phyloP scores from a whole-genome alignment of 2,329 filamentous ascomycete genomes.

The Penicillium italicum region DNA sequence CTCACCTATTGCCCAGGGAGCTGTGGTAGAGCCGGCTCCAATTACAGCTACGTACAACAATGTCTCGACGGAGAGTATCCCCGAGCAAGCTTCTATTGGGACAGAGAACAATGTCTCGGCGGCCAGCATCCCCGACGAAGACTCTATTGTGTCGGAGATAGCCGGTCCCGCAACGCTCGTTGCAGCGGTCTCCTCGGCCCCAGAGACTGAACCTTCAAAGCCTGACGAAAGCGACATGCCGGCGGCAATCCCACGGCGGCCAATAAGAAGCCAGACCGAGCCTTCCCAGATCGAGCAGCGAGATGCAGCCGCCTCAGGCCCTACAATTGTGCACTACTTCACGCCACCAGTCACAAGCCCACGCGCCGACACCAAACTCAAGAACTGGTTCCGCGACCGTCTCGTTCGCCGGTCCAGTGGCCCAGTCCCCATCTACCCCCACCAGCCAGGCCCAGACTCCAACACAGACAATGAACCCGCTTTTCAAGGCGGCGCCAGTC shows the following conservation, averaged over 20 bases:
- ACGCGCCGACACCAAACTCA: constrained; percentile 34
- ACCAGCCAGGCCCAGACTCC: constrained; percentile 22
- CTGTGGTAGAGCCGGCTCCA: not conserved
- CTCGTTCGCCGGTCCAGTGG: constrained; percentile 29
- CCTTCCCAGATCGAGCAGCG: constrained; percentile 2
- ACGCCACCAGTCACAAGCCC: constrained; percentile 23
- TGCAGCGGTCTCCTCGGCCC: not conserved
- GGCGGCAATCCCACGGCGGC: not conserved
- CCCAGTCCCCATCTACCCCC: constrained; percentile 22
- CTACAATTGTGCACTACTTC: constrained; percentile 11
- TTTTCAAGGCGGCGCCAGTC: constrained; percentile 22
- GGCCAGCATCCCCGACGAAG: not conserved
- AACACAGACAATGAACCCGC: constrained; percentile 15
- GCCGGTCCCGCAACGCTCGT: constrained; percentile 5
- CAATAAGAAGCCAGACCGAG: not conserved
- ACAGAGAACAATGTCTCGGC: not conserved
- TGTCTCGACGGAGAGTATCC: not conserved
- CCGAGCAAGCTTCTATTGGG: not conserved
- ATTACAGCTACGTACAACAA: not conserved
- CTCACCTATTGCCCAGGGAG: constrained; percentile 1
- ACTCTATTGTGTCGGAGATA: not conserved
- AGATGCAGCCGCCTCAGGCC: constrained; percentile 12
- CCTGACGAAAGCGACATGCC: constrained; percentile 1
- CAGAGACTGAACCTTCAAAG: not conserved
- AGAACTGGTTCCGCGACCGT: constrained; percentile 34